Evolutionary conservation across 106 monocot genomes (phyloP), one percentile per base, ranked within the genome.

Genomic region (Vanilla planifolia): DNA sequence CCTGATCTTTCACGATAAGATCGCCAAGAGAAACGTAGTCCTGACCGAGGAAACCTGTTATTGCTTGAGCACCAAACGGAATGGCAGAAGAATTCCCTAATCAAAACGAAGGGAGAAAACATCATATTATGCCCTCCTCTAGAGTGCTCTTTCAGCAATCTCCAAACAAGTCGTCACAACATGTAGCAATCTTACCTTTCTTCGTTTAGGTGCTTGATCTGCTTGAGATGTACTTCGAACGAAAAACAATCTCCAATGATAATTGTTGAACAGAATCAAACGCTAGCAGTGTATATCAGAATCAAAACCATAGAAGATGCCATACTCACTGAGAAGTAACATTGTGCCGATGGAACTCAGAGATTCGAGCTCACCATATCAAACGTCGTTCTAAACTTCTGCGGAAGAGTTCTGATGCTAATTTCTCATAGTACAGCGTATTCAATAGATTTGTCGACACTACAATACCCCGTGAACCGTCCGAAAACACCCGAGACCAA

Each of bases 351-450:
- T 2, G 93, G 88, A 19, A 93, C 81, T 89, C 93, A 93, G 3
- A 88, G 68, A 60, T 93, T 82, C 6, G 93, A 80, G 67, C 93
- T 93, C 0, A 88, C 93, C 0, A 89, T 89, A 33, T 93, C 93
- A 60, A 93, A 93, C 23, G 89, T 82, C 21, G 82, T 85, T 0
- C 79, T 85, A 59, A 93, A 93, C 19, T 71, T 88, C 76, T 93
- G 93, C 8, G 85, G 48, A 17, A 89, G 77, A 17, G 82, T 50
- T 9, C 93, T 80, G 26, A 93, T 73, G 22, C 85, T 80, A 42
- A 93, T 80, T 67, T 88, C 93, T 28, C 88, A 47, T 71, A 93
- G 69, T 93, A 93, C 71, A 89, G 93, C 4, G 93, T 89, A 58
- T 93, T 78, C 76, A 93, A 59, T 63, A 89, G 89, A 66, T 93